Conservation (phyloP, 192 early-diverging fungal species). For the Coemansia guatemalensis region DNA sequence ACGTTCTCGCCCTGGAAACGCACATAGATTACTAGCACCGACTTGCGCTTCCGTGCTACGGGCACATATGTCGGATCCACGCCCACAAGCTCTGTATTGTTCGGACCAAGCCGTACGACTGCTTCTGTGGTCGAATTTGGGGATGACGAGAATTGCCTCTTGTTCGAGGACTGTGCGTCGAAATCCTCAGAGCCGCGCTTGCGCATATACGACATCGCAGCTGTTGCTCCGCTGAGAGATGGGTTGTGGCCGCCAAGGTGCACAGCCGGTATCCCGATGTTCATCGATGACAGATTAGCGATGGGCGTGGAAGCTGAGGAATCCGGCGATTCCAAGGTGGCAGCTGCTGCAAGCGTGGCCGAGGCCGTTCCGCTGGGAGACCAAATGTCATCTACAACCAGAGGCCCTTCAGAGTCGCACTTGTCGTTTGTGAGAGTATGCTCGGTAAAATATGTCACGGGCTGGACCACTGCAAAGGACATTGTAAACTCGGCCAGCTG, state of each 20-base stretch:
- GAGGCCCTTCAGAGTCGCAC: constrained; percentile 55
- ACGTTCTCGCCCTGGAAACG: constrained; percentile 56
- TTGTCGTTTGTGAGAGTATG: constrained; percentile 48
- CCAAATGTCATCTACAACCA: constrained; percentile 39
- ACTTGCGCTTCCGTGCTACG: constrained; percentile 31
- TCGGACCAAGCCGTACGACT: constrained; percentile 7
- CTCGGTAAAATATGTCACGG: constrained; percentile 32
- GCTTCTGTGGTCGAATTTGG: constrained; percentile 15
- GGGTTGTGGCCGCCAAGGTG: constrained; percentile 24
- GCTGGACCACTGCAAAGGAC: constrained; percentile 43
- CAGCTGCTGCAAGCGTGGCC: constrained; percentile 11
- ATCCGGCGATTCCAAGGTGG: constrained; percentile 21
- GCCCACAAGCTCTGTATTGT: constrained; percentile 39
- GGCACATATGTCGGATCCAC: constrained; percentile 68
- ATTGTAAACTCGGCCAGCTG: constrained; percentile 35
- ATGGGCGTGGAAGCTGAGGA: constrained; percentile 17
- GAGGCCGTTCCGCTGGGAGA: constrained; percentile 14
- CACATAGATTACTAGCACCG: constrained; percentile 59
- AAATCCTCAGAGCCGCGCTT: constrained; percentile 46
- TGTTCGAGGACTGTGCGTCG: constrained; percentile 34
- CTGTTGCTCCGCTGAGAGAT: constrained; percentile 18
- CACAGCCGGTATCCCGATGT: constrained; percentile 38
- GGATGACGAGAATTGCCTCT: constrained; percentile 45
- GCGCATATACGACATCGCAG: constrained; percentile 33
- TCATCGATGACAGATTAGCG: constrained; percentile 34